Base-by-base conservation (phyloP, 345 rosid species). In the Bruguiera parviflora region DNA sequence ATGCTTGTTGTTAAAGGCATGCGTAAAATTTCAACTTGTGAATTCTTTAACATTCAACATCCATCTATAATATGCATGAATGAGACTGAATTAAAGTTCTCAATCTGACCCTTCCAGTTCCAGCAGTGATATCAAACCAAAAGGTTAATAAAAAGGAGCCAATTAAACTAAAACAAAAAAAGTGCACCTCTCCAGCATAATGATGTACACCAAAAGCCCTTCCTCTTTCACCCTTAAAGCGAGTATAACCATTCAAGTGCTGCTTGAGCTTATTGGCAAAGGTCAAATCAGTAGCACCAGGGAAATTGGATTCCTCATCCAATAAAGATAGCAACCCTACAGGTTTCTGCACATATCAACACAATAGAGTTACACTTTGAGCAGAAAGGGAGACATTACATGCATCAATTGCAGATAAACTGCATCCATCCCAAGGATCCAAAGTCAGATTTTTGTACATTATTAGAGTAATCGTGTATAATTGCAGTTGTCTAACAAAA, bases 261-360 rank as follows among this genome's bases (percentile, higher is more conserved):
- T 92, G 93, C 79, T 88, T 85, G 64, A 95, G 91, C 83, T 95
- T 95, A 82, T 82, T 88, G 55, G 91, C 89, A 73, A 92, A 82
- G 27, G 99, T 92, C 81, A 88, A 83, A 85, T 95, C 99, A 73
- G 96, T 84, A 71, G 96, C 93, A 69, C 76, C 88, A 8, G 96
- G 99, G 67, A 84, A 85, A 74, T 90, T 88, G 70, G 96, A 88
- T 77, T 95, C 99, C 82, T 92, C 97, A 25, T 95, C 96, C 74
- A 95, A 84, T 71, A 95, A 78, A 76, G 96, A 87, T 21, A 92
- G 74, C 58, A 95, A 52, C 63, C 99, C 99, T 67, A 90, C 71
- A n/a, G 96, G 96, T 77, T 85, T 92, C 99, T 95, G 85, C 83
- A 86, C 24, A 76, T 74, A 53, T 49, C 32, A 68, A 71, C 43